Conservation (phyloP, 2,329 filamentous ascomycete genomes). For the Xylaria sp. region DNA sequence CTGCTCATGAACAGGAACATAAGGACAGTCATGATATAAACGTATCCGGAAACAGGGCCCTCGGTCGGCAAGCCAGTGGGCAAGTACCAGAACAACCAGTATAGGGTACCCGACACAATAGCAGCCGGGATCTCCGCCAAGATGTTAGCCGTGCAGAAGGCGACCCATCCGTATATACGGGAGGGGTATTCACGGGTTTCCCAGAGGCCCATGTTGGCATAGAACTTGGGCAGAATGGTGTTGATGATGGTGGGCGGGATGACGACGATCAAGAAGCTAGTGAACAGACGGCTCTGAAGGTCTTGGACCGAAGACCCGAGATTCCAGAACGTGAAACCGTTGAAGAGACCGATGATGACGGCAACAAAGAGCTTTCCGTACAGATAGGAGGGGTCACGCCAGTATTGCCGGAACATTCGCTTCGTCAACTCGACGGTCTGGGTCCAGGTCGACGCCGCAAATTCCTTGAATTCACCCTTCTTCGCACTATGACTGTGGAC, state of each 20-base stretch:
- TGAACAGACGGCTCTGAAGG: constrained; percentile 76
- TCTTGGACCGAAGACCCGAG: constrained; percentile 60
- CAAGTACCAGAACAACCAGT: constrained; percentile 74
- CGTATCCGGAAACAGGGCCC: constrained; percentile 62
- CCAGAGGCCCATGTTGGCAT: constrained; percentile 66
- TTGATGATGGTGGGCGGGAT: constrained; percentile 69
- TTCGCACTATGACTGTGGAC: constrained; percentile 29
- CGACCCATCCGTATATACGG: constrained; percentile 71
- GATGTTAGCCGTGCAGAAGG: constrained; percentile 69
- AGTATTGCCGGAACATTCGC: constrained; percentile 66
- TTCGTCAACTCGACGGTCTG: constrained; percentile 65
- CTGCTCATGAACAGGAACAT: constrained; percentile 71
- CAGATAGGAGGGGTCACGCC: constrained; percentile 70
- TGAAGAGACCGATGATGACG: constrained; percentile 69
- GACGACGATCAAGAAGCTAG: constrained; percentile 58
- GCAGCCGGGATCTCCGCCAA: constrained; percentile 68
- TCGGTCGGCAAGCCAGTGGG: constrained; percentile 64
- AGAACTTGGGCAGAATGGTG: constrained; percentile 71
- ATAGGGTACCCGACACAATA: constrained; percentile 58
- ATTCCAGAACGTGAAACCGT: constrained; percentile 72
- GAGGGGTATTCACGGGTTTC: constrained; percentile 67
- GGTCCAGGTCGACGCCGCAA: constrained; percentile 57
- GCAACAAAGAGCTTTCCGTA: constrained; percentile 71
- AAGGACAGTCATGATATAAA: constrained; percentile 71
- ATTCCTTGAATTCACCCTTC: constrained; percentile 51